Conservation (phyloP, 352 stramenopile species). For the Globisporangium ultimum region DNA sequence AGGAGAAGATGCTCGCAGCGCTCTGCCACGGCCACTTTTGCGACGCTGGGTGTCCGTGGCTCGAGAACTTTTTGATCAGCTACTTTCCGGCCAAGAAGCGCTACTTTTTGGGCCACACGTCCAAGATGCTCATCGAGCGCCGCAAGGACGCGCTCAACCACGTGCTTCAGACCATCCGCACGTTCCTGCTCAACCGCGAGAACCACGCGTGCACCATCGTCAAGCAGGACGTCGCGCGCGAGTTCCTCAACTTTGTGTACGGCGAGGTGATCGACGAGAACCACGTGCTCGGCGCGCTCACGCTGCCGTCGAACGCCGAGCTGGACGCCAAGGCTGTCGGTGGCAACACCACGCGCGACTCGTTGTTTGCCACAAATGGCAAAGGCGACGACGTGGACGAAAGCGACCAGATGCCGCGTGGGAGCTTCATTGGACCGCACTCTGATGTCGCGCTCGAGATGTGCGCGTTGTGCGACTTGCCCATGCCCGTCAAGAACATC, state of each 20-base stretch:
- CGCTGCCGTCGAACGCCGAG: background rate
- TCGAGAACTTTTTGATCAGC: constrained; percentile 43
- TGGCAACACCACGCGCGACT: too few species aligned
- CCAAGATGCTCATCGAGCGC: constrained; percentile 19
- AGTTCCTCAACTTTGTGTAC: constrained; percentile 36
- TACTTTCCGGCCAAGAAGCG: constrained; percentile 31
- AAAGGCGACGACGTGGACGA: background rate
- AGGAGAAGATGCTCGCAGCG: constrained; percentile 24
- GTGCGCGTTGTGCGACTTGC: constrained; percentile 21
- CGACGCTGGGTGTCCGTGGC: constrained; percentile 42
- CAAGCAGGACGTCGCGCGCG: constrained; percentile 20
- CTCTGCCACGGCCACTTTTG: constrained; percentile 60
- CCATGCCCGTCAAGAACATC: constrained; percentile 19
- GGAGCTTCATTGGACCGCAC: too few species aligned
- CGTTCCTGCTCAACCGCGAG: constrained; percentile 32
- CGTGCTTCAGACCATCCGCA: constrained; percentile 32
- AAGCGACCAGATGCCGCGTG: background rate
- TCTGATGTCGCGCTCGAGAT: background rate
- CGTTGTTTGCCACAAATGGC: background rate
- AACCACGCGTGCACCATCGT: constrained; percentile 39
- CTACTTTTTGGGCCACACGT: constrained; percentile 16
- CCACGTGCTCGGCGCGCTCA: background rate
- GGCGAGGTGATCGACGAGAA: constrained; percentile 21
- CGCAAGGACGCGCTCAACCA: constrained; percentile 29
- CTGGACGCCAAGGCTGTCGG: too few species aligned